Base-by-base conservation (phyloP, 768 basidiomycete genomes). In the Pleurotus sapidus region DNA sequence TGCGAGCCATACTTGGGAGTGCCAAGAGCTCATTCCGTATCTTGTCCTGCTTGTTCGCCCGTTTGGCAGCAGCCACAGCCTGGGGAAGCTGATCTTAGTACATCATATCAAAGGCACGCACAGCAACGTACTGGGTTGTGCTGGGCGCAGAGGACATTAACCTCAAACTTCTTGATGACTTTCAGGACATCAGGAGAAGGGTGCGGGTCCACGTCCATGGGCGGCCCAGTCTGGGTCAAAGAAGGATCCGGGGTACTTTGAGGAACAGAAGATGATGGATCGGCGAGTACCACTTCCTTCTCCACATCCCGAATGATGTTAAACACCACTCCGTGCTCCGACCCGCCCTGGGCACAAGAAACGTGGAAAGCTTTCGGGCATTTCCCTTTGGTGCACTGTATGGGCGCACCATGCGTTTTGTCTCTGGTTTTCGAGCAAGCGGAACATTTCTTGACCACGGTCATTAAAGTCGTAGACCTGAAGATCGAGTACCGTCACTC, bases 311-410 rank as follows among this genome's bases (percentile, higher is more conserved):
- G 74, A n/a, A 87, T 47, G 34, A 89, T 77, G 1, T 69, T 71
- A 64, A 87, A 93, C 20, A 83, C 74, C 43, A 91, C 79, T 8
- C 81, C 83, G 3, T 73, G 67, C 2, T 73, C 72, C 9, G 69
- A 71, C 1, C 84, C 83, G 17, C 84, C 79, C 42, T 79, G 74
- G 0, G 97, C 96, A 69, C 97, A 99, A 3, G 87, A 88, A 25
- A 97, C 89, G 66, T 98, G 96, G 73, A 93, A 97, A 0, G 95
- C 91, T 67, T 90, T 91, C 9, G 91, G 80, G 64, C 95, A 98
- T 73, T 95, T 96, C 46, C 94, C 95, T 70, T 91, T 93, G 14
- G 92, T 91, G 68, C 95, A 98, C 67, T 98, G 95, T 23, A 97
- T 86, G 23, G 88, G 89, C 0, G 89, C 91, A 15, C 89, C 92